Percentiles rank a stretch among this genome's conserved stretches.
Evolutionary conservation across 2,329 filamentous ascomycete genomes (phyloP).

Genomic region (Diaporthe ampelina): DNA sequence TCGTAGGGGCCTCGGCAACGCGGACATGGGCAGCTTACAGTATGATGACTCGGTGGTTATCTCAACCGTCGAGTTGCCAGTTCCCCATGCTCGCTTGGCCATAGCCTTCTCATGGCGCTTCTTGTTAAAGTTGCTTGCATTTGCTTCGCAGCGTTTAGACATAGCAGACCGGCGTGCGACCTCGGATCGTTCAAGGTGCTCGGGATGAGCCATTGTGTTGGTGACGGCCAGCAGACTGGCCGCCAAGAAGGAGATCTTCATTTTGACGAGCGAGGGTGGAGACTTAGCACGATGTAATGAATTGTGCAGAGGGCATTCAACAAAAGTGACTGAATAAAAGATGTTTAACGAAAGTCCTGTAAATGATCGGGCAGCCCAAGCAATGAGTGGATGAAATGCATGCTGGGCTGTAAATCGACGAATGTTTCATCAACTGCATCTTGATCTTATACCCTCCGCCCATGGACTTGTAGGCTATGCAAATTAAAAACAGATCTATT

Average conservation of each 20-base stretch:
- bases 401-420: not conserved
- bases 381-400: not conserved
- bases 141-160: slow-evolving; percentile 35
- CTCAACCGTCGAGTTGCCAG: slow-evolving; percentile 25
- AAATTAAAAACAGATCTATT: slow-evolving; percentile 21
- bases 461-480: not conserved
- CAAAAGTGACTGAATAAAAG: not conserved
- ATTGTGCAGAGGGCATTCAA: not conserved
- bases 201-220: slow-evolving; percentile 11
- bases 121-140: slow-evolving; percentile 28
- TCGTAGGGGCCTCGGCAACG: not conserved
- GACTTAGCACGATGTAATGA: no score
- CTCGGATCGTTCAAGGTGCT: slow-evolving; percentile 13
- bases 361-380: not conserved
- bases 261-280: not conserved
- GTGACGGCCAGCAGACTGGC: slow-evolving; percentile 28
- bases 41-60: slow-evolving; percentile 36
- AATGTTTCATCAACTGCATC: not conserved
- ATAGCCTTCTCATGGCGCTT: slow-evolving; percentile 33
- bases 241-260: slow-evolving; percentile 25
- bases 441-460: not conserved
- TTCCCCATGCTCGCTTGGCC: slow-evolving; percentile 22
- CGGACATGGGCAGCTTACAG: not conserved
- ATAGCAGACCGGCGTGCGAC: slow-evolving; percentile 27
- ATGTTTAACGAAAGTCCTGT: not conserved